A percentile compares a stretch with the other conserved stretches of the same genome.
phyloP scores from a whole-genome alignment of 345 rosid species.

The Litchi chinensis region DNA sequence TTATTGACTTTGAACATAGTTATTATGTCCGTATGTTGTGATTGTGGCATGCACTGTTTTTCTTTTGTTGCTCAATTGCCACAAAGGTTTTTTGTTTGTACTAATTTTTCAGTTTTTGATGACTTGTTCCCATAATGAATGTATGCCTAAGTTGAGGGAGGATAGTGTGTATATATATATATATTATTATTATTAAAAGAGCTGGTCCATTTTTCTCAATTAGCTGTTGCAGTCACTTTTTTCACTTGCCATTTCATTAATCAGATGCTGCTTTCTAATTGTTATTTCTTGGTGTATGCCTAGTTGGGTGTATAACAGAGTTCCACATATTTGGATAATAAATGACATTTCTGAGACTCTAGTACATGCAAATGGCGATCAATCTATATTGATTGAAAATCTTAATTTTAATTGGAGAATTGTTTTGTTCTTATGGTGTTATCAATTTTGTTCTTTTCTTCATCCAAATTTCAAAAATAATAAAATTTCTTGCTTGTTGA shows the following conservation, averaged over 20 bases:
- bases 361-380: neutral
- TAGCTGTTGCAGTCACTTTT: neutral
- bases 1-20: neutral
- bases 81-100: neutral
- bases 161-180: neutral
- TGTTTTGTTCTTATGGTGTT: neutral
- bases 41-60: neutral
- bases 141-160: neutral
- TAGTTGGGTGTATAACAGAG: neutral
- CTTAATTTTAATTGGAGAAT: neutral
- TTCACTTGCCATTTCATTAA: neutral
- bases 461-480: neutral
- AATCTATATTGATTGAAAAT: neutral
- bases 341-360: neutral
- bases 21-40: neutral
- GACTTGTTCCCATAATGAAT: too few species aligned
- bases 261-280: neutral
- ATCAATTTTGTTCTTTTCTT: neutral
- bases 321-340: neutral
- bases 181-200: neutral
- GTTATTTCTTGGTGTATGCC: neutral
- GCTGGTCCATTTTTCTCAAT: neutral
- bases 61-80: neutral
- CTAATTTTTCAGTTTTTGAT: neutral
- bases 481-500: neutral